These are phyloP conservation scores for Dryas drummondii DNA, from an alignment of 306 rosid species.

Conservation along the genomic window DNA sequence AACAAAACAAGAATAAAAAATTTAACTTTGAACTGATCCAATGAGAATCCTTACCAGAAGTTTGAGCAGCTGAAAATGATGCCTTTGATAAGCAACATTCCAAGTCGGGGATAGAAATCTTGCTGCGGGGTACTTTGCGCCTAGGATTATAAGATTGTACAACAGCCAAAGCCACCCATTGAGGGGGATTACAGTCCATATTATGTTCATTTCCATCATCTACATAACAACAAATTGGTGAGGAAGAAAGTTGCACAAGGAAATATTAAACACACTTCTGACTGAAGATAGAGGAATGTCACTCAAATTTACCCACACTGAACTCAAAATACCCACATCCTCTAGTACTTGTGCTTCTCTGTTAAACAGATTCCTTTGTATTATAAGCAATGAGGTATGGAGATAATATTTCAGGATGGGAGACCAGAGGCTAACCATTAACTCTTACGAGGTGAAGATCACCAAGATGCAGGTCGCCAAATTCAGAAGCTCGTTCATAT, in stretches of 20 bases:
- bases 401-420: neutral
- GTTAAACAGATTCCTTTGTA: neutral
- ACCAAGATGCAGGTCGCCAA: slow-evolving; percentile 87
- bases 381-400: neutral
- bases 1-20: slow-evolving; percentile 2
- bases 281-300: neutral
- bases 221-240: slow-evolving; percentile 25
- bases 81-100: slow-evolving; percentile 74
- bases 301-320: no score
- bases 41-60: slow-evolving; percentile 48
- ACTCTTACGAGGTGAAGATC: slow-evolving; percentile 83
- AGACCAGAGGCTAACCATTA: slow-evolving; percentile 50
- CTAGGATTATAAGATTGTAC: slow-evolving; percentile 84
- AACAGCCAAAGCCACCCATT: slow-evolving; percentile 83
- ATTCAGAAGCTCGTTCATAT: slow-evolving; percentile 78
- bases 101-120: slow-evolving; percentile 64
- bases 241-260: neutral
- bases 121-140: slow-evolving; percentile 78
- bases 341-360: neutral
- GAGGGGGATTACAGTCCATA: slow-evolving; percentile 38
- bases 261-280: neutral
- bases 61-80: slow-evolving; percentile 67
- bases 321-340: neutral
- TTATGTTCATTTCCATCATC: slow-evolving; percentile 42
- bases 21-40: slow-evolving; percentile 2